A percentile compares a stretch with the other conserved stretches of the same genome.
phyloP scores from a whole-genome alignment of 2,329 filamentous ascomycete species.

The Leptographium flavum region DNA sequence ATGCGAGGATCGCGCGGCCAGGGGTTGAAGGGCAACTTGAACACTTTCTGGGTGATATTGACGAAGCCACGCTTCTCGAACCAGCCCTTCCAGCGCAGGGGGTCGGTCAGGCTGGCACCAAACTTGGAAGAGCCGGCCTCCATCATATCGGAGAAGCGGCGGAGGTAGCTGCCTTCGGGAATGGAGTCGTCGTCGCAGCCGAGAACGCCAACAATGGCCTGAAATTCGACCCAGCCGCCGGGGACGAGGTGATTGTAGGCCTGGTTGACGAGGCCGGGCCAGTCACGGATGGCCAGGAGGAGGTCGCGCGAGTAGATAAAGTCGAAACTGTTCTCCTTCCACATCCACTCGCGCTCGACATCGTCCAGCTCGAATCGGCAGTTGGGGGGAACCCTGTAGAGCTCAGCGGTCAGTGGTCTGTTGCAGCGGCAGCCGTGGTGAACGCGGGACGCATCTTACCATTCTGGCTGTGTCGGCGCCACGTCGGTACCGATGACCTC shows the following conservation, averaged over 20 bases:
- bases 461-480: slow-evolving; percentile 33
- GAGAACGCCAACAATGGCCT: slow-evolving; percentile 4
- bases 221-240: slow-evolving; percentile 12
- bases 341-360: slow-evolving; percentile 21
- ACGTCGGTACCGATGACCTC: slow-evolving; percentile 31
- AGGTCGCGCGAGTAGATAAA: slow-evolving; percentile 20
- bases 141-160: slow-evolving; percentile 6
- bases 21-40: slow-evolving; percentile 10
- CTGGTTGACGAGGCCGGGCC: slow-evolving; percentile 24
- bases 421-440: neutral
- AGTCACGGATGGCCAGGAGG: slow-evolving; percentile 11
- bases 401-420: neutral
- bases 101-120: slow-evolving; percentile 10
- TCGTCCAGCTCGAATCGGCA: slow-evolving; percentile 23
- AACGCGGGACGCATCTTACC: slow-evolving; percentile 4
- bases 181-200: slow-evolving; percentile 11
- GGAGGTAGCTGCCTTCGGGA: slow-evolving; percentile 5
- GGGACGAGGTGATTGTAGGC: slow-evolving; percentile 16
- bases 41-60: slow-evolving; percentile 9
- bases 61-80: slow-evolving; percentile 12
- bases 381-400: slow-evolving; percentile 19
- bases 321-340: slow-evolving; percentile 21
- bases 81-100: slow-evolving; percentile 10
- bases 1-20: slow-evolving; percentile 13
- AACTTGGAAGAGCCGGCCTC: slow-evolving; percentile 3